A percentile compares a stretch with the other conserved stretches of the same genome.
phyloP scores from a whole-genome alignment of 768 basidiomycete genomes.

The Suillus variegatus region DNA sequence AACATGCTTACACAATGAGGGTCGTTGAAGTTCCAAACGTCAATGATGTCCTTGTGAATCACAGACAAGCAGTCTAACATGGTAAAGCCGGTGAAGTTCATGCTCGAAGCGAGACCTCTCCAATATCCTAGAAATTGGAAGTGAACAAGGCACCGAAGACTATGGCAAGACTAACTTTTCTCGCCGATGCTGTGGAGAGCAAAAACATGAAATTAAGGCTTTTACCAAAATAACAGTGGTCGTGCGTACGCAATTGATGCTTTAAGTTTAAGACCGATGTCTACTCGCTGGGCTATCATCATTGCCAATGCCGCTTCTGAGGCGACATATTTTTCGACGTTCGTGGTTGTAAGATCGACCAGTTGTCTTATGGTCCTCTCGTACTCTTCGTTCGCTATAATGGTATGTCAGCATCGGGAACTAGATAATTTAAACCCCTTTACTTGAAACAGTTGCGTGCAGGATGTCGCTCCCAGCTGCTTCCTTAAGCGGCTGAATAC shows the following conservation, averaged over 20 bases:
- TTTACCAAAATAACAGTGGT: not conserved
- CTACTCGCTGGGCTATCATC: slow-evolving; percentile 11
- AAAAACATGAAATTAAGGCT: not conserved
- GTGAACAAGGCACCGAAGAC: not conserved
- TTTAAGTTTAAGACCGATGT: slow-evolving; percentile 1
- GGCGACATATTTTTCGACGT: slow-evolving; percentile 9
- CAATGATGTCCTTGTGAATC: slow-evolving; percentile 21
- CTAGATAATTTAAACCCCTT: not conserved
- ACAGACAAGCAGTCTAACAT: slow-evolving; percentile 16
- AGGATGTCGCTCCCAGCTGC: slow-evolving; percentile 4
- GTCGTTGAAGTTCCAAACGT: slow-evolving; percentile 21
- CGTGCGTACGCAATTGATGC: slow-evolving; percentile 8
- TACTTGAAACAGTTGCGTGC: slow-evolving; percentile 10
- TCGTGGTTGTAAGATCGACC: slow-evolving; percentile 9
- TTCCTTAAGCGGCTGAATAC: slow-evolving; percentile 7
- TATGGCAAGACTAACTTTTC: slow-evolving; percentile 9
- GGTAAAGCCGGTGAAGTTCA: slow-evolving; percentile 11
- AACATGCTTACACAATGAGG: slow-evolving; percentile 5
- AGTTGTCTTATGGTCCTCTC: slow-evolving; percentile 4
- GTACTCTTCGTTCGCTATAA: slow-evolving; percentile 6
- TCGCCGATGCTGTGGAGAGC: slow-evolving; percentile 6
- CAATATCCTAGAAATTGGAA: slow-evolving; percentile 18
- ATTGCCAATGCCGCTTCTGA: slow-evolving; percentile 10
- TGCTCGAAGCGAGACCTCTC: slow-evolving; percentile 14
- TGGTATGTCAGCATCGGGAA: not conserved